phyloP scores from a whole-genome alignment of 495 filamentous ascomycete genomes.

The Usnea hakonensis region DNA sequence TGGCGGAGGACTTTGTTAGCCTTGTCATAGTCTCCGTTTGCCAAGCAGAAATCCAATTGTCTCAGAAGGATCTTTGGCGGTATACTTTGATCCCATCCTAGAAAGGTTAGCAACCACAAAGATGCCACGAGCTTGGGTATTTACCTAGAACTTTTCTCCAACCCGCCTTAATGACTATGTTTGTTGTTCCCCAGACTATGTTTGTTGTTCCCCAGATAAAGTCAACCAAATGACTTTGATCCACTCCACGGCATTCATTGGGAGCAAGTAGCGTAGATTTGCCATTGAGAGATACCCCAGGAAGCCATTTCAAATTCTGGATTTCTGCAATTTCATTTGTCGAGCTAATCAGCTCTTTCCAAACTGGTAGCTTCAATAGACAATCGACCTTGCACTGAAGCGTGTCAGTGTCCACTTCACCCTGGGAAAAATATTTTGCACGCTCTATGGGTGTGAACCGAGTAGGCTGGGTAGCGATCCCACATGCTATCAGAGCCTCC shows the following conservation, averaged over 20 bases:
- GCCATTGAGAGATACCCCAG: constrained; percentile 17
- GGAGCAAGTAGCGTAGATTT: constrained; percentile 18
- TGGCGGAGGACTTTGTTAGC: constrained; percentile 25
- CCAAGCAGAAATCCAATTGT: constrained; percentile 25
- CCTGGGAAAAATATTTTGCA: constrained; percentile 17
- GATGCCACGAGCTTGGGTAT: rapidly evolving
- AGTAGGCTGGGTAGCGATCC: constrained; percentile 17
- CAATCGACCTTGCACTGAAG: constrained; percentile 21
- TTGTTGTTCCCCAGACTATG: constrained; percentile 23
- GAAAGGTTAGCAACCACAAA: not conserved
- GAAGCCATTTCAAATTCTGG: constrained; percentile 27
- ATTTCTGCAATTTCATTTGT: not conserved
- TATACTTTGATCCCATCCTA: constrained; percentile 25
- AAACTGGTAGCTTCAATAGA: constrained; percentile 14
- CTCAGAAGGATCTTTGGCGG: constrained; percentile 18
- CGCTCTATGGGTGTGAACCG: not conserved
- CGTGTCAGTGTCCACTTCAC: constrained; percentile 15
- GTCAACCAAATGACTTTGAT: constrained; percentile 23
- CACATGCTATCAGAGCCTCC: constrained; percentile 18
- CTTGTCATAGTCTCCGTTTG: constrained; percentile 16
- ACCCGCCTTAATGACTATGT: constrained; percentile 12
- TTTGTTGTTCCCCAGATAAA: constrained; percentile 23
- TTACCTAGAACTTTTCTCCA: constrained; percentile 28
- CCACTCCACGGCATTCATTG: constrained; percentile 22
- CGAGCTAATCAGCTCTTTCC: not conserved